These are phyloP conservation scores for Nemania sp. DNA, from an alignment of 2,329 filamentous ascomycete species.

Conservation along the genomic window DNA sequence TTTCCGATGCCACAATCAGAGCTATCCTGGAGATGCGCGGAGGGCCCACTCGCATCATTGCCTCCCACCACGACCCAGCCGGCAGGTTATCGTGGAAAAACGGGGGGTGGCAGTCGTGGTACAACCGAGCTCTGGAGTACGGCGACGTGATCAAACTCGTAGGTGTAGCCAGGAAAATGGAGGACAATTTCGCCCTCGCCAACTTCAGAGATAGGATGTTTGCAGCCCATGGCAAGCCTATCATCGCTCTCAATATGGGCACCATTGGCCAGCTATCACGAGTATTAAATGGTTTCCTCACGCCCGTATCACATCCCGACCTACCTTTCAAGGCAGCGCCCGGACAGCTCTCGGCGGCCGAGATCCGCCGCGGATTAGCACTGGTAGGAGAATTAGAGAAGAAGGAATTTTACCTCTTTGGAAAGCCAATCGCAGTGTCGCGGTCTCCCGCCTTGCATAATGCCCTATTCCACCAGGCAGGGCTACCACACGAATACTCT, in stretches of 20 bases:
- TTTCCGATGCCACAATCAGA: slow-evolving; percentile 80
- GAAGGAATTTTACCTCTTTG: slow-evolving; percentile 87
- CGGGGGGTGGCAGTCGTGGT: slow-evolving; percentile 90
- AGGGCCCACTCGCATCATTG: slow-evolving; percentile 84
- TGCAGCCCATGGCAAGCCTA: slow-evolving; percentile 78
- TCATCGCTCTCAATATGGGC: slow-evolving; percentile 98
- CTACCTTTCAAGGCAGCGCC: slow-evolving; percentile 95
- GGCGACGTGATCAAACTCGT: slow-evolving; percentile 96
- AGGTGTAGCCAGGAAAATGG: slow-evolving; percentile 78
- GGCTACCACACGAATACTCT: slow-evolving; percentile 86
- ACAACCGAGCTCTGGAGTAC: slow-evolving; percentile 89
- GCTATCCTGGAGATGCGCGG: slow-evolving; percentile 73
- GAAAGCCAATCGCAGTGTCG: slow-evolving; percentile 83
- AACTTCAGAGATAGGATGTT: slow-evolving; percentile 84
- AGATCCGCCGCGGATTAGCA: slow-evolving; percentile 83
- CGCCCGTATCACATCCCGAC: slow-evolving; percentile 88
- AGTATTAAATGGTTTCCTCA: slow-evolving; percentile 92
- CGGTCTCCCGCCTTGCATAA: slow-evolving; percentile 93
- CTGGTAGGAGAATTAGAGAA: slow-evolving; percentile 82
- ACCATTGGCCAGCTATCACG: slow-evolving; percentile 86
- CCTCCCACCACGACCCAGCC: slow-evolving; percentile 91
- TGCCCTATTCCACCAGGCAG: slow-evolving; percentile 78
- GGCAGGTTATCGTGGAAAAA: slow-evolving; percentile 87
- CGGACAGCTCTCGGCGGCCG: slow-evolving; percentile 88
- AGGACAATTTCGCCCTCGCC: slow-evolving; percentile 88